Conservation (phyloP, 2,329 filamentous ascomycete genomes). For the Cladosporium sp. region DNA sequence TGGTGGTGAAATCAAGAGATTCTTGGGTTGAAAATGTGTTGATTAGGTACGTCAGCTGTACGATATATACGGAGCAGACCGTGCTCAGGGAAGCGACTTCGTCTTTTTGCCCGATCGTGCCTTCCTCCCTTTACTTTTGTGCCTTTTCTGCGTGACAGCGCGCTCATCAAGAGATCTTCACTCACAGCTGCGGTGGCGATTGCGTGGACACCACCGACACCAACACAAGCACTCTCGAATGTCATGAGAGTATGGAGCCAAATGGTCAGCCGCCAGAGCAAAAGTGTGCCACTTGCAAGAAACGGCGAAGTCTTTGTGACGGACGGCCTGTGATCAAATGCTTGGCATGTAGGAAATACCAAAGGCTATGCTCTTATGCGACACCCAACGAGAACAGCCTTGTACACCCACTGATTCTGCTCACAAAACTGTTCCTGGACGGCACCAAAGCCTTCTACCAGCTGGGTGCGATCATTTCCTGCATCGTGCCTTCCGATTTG, state of each 20-base stretch:
- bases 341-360: neutral
- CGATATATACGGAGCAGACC: neutral
- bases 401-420: neutral
- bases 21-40: conserved; percentile 60
- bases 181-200: neutral
- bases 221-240: neutral
- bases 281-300: neutral
- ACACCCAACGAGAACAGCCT: neutral
- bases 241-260: neutral
- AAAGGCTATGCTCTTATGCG: neutral
- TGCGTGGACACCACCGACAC: too few species aligned
- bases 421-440: neutral
- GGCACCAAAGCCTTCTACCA: neutral
- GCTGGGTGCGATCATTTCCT: neutral
- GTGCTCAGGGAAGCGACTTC: neutral
- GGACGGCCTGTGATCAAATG: neutral
- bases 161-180: neutral
- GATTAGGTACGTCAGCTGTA: conserved; percentile 21
- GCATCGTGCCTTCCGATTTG: neutral
- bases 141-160: neutral
- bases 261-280: neutral
- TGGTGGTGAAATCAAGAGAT: conserved; percentile 77
- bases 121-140: neutral
- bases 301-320: neutral
- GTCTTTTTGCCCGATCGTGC: too few species aligned